phyloP scores from a whole-genome alignment of 2,329 filamentous ascomycete genomes.

The Talaromyces marneffei region DNA sequence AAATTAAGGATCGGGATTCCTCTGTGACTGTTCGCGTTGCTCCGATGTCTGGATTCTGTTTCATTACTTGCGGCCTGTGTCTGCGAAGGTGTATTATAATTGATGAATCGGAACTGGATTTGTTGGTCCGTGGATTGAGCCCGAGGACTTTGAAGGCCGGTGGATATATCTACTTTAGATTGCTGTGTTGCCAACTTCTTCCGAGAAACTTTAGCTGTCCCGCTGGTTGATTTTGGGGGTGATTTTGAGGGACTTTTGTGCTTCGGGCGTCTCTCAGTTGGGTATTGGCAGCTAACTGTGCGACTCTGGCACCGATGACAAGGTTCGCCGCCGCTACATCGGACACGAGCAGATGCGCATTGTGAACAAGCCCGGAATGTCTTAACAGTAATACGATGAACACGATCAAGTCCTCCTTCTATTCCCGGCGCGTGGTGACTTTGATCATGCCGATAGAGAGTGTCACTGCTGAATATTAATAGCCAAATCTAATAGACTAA shows the following conservation, averaged over 20 bases:
- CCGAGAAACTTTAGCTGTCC: background rate
- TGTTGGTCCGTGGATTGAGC: slow-evolving; percentile 18
- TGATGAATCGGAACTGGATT: slow-evolving; percentile 21
- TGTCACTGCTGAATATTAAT: slow-evolving; percentile 25
- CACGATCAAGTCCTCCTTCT: slow-evolving; percentile 25
- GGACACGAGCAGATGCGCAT: slow-evolving; percentile 36
- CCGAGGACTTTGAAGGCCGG: slow-evolving; percentile 6
- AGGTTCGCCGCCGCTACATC: slow-evolving; percentile 35
- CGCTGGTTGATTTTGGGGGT: background rate
- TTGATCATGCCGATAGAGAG: slow-evolving; percentile 35
- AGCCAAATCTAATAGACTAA: background rate
- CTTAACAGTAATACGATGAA: slow-evolving; percentile 38
- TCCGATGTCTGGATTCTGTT: background rate
- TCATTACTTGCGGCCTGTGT: background rate
- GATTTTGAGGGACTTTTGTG: slow-evolving; percentile 21
- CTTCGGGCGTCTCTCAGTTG: slow-evolving; percentile 35
- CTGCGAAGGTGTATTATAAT: background rate
- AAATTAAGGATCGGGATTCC: background rate
- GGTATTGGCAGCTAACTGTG: slow-evolving; percentile 35
- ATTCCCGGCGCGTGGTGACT: slow-evolving; percentile 35
- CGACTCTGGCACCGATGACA: slow-evolving; percentile 35
- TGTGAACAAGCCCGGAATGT: slow-evolving; percentile 38
- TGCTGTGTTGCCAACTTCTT: background rate
- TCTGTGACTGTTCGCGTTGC: background rate
- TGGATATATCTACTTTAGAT: background rate